These are phyloP conservation scores for Aspergillus tubingensis DNA, from an alignment of 2,329 filamentous ascomycete genomes.

Conservation along the genomic window DNA sequence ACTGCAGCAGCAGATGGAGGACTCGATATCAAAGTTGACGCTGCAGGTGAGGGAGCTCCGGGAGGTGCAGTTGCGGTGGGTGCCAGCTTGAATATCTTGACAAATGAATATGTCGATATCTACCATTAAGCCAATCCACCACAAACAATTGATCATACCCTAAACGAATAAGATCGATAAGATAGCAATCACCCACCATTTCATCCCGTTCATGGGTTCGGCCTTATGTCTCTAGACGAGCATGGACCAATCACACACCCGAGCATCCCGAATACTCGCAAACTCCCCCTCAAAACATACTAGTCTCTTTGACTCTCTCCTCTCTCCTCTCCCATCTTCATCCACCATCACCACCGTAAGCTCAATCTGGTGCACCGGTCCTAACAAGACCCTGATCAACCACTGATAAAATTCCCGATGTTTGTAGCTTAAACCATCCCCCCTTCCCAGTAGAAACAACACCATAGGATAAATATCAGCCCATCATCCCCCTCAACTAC, in stretches of 20 bases:
- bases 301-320: background rate
- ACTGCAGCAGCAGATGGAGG: background rate
- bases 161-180: too few species aligned
- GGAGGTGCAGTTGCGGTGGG: constrained; percentile 7
- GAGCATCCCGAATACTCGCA: background rate
- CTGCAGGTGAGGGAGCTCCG: constrained; percentile 5
- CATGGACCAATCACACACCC: background rate
- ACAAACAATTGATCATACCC: too few species aligned
- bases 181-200: too few species aligned
- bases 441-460: too few species aligned
- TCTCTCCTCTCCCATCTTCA: background rate
- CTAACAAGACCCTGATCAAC: background rate
- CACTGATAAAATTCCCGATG: background rate
- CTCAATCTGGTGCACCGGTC: too few species aligned
- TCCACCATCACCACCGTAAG: background rate
- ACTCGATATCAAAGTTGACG: background rate
- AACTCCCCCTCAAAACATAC: background rate
- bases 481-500: too few species aligned
- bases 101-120: background rate
- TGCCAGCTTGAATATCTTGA: background rate
- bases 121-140: background rate
- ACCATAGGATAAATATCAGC: too few species aligned
- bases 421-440: background rate
- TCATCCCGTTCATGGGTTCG: too few species aligned
- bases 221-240: too few species aligned